A percentile compares a stretch with the other conserved stretches of the same genome.
Conservation (phyloP, 805 yeast genomes). For the Teunomyces gatunensis region DNA sequence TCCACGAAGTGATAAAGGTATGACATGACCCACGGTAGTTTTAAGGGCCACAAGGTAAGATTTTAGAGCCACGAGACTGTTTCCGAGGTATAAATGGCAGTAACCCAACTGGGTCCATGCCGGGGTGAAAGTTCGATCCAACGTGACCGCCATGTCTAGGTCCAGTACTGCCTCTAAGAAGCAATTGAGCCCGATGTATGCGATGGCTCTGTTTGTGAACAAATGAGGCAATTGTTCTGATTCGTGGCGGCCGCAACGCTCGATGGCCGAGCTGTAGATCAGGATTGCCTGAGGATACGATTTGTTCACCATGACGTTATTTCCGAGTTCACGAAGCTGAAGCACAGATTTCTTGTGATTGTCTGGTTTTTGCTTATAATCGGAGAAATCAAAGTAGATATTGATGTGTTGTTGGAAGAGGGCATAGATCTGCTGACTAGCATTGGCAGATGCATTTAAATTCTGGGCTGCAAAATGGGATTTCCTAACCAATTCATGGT, state of each 20-base stretch:
- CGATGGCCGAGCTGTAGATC: conserved; percentile 36
- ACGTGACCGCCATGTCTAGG: conserved; percentile 28
- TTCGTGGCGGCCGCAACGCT: conserved; percentile 15
- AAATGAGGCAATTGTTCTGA: conserved; percentile 27
- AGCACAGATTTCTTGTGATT: conserved; percentile 4
- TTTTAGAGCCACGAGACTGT: conserved; percentile 28
- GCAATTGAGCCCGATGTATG: conserved; percentile 40
- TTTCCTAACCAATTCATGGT: not conserved
- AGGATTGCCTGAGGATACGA: conserved; percentile 40
- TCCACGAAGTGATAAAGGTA: conserved; percentile 21
- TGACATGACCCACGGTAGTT: conserved; percentile 27
- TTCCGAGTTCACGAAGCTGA: conserved; percentile 38
- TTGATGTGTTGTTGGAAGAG: conserved; percentile 3
- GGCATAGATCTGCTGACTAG: not conserved
- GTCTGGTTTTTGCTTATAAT: not conserved
- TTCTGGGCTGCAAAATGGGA: not conserved
- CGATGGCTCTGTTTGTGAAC: conserved; percentile 38
- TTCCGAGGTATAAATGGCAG: conserved; percentile 42
- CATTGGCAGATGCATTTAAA: not conserved
- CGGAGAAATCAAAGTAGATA: conserved; percentile 2
- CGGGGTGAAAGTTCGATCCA: conserved; percentile 35
- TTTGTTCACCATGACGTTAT: conserved; percentile 35
- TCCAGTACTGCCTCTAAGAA: conserved; percentile 39
- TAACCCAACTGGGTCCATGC: conserved; percentile 46
- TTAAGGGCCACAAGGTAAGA: conserved; percentile 34